Conservation (phyloP, 2,329 filamentous ascomycete species). For the Hypoxylon sp. region DNA sequence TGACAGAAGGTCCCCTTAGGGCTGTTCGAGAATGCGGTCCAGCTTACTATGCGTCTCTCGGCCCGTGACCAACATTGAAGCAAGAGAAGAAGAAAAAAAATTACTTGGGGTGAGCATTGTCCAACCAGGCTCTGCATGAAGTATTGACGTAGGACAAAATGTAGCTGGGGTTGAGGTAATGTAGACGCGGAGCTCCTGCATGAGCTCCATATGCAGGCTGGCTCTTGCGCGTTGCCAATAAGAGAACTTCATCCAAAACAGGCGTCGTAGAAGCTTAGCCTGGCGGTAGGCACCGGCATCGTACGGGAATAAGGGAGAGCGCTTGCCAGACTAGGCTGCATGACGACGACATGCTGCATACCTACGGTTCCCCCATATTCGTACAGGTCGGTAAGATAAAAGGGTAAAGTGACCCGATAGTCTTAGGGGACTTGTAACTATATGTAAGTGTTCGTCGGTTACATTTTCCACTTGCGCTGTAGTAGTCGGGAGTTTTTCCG, state of each 20-base stretch:
- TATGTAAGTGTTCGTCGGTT: slow-evolving; percentile 16
- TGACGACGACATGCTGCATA: slow-evolving; percentile 29
- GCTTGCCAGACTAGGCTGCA: slow-evolving; percentile 25
- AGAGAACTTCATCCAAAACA: slow-evolving; percentile 15
- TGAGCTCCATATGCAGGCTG: slow-evolving; percentile 9
- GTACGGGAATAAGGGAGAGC: slow-evolving; percentile 28
- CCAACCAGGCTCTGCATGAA: slow-evolving; percentile 36
- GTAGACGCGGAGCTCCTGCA: slow-evolving; percentile 25
- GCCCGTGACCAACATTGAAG: slow-evolving; percentile 31
- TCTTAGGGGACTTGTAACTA: slow-evolving; percentile 11
- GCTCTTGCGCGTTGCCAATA: slow-evolving; percentile 13
- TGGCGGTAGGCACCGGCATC: slow-evolving; percentile 10
- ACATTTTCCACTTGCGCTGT: not conserved
- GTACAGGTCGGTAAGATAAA: slow-evolving; percentile 36
- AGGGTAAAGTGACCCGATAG: slow-evolving; percentile 30
- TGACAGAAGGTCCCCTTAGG: not conserved
- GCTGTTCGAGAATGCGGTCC: slow-evolving; percentile 12
- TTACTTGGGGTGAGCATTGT: slow-evolving; percentile 23
- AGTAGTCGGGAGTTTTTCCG: not conserved
- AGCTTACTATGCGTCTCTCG: slow-evolving; percentile 44
- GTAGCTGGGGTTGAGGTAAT: slow-evolving; percentile 5
- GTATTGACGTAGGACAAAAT: slow-evolving; percentile 34
- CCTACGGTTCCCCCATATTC: slow-evolving; percentile 6
- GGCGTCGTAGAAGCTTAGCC: slow-evolving; percentile 13
- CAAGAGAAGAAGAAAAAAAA: not conserved